phyloP scores from a whole-genome alignment of 1,284 basidiomycete species.

The Rhizopogon parksii region DNA sequence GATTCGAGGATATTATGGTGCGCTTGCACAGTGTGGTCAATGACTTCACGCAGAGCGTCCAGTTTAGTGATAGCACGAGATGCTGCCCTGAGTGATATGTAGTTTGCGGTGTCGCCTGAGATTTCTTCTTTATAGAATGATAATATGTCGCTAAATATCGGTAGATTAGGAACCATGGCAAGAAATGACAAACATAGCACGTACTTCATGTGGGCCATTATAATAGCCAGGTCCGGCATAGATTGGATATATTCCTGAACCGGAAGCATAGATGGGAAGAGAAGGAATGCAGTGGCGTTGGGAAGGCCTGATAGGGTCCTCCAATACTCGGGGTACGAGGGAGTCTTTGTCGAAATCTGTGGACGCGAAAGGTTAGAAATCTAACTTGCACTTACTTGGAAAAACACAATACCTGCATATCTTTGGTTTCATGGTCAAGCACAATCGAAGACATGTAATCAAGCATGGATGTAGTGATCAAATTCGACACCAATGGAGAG shows the following conservation, averaged over 20 bases:
- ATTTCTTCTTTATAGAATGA: constrained; percentile 39
- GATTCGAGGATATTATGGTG: constrained; percentile 14
- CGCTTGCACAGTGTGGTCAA: constrained; percentile 16
- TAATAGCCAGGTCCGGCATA: constrained; percentile 22
- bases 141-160: constrained; percentile 29
- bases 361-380: background rate
- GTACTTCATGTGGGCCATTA: constrained; percentile 21
- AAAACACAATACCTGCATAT: constrained; percentile 13
- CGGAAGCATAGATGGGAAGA: constrained; percentile 24
- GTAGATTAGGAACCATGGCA: background rate
- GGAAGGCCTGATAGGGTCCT: constrained; percentile 25
- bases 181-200: constrained; percentile 4
- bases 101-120: constrained; percentile 28
- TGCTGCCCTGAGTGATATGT: constrained; percentile 25
- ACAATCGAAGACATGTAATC: constrained; percentile 21
- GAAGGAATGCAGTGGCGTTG: constrained; percentile 25
- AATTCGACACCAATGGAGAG: constrained; percentile 15
- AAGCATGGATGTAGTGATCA: constrained; percentile 25
- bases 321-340: constrained; percentile 24
- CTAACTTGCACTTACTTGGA: background rate
- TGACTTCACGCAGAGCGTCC: constrained; percentile 19
- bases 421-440: constrained; percentile 26
- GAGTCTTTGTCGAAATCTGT: constrained; percentile 7
- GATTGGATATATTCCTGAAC: constrained; percentile 28
- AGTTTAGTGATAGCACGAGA: constrained; percentile 18